These are phyloP conservation scores for Helianthus tuberosus DNA, from an alignment of 129 eudicot genomes.

Conservation along the genomic window DNA sequence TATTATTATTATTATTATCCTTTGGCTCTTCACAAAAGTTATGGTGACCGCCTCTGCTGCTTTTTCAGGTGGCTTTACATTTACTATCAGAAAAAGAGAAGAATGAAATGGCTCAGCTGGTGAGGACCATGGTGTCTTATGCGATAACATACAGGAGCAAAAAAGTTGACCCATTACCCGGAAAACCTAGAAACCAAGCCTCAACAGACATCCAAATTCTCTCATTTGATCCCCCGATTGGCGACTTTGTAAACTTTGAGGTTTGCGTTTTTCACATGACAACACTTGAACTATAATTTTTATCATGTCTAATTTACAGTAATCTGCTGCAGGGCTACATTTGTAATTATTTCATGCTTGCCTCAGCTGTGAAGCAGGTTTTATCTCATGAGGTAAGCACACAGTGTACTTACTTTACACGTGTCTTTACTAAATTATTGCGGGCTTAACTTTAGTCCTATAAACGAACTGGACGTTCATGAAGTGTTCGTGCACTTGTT, in stretches of 20 bases:
- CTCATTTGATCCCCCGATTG: constrained; percentile 82
- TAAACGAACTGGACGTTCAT: too few species aligned
- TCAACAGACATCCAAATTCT: constrained; percentile 55
- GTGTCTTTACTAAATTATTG: constrained; percentile 9
- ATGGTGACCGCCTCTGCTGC: too few species aligned
- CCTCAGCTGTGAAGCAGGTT: constrained; percentile 81
- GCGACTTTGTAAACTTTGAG: constrained; percentile 65
- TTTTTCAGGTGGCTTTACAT: constrained; percentile 78
- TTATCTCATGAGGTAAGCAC: constrained; percentile 78
- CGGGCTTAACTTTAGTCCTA: neutral
- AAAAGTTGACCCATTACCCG: constrained; percentile 53
- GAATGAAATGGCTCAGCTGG: constrained; percentile 59
- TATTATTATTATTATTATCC: too few species aligned
- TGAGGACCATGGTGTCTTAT: constrained; percentile 83
- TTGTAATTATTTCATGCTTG: constrained; percentile 59
- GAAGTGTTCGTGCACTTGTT: too few species aligned
- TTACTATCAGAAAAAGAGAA: constrained; percentile 78
- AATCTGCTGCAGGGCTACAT: constrained; percentile 56
- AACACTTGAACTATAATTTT: neutral
- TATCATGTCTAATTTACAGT: constrained; percentile 19
- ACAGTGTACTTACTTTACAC: constrained; percentile 6
- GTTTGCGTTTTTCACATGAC: constrained; percentile 39
- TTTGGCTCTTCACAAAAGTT: too few species aligned
- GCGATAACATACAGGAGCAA: constrained; percentile 68
- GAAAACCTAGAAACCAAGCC: constrained; percentile 46